These are phyloP conservation scores for Borealophlyctis nickersoniae DNA, from an alignment of 192 early-diverging fungal genomes.

Conservation along the genomic window DNA sequence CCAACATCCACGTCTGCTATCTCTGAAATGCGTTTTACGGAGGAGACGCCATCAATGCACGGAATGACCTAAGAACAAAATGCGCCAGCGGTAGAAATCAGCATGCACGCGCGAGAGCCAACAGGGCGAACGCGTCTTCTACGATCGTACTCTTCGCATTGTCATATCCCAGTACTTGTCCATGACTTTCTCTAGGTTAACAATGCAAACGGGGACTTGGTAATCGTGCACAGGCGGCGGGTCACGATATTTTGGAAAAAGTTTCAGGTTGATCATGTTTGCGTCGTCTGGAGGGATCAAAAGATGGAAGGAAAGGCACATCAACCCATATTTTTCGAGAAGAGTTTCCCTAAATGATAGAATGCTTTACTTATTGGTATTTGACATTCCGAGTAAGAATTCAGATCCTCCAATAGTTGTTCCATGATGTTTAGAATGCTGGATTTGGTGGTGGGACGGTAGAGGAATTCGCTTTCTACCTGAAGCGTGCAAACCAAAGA, in stretches of 20 bases:
- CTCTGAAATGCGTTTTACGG: conserved; percentile 78
- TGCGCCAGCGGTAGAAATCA: neutral
- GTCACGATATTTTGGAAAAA: conserved; percentile 75
- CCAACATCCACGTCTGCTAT: conserved; percentile 72
- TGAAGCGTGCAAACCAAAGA: too few relatives aligned
- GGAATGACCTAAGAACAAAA: conserved; percentile 53
- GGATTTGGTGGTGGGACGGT: conserved; percentile 36
- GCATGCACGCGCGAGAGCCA: neutral
- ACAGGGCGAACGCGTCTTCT: too few relatives aligned
- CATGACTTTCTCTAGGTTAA: conserved; percentile 59
- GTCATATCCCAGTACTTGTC: conserved; percentile 93
- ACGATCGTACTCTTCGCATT: conserved; percentile 54
- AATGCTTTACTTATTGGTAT: conserved; percentile 85
- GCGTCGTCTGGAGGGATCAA: conserved; percentile 72
- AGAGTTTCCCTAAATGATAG: too few relatives aligned
- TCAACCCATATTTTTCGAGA: too few relatives aligned
- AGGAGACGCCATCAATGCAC: conserved; percentile 81
- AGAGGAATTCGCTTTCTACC: conserved; percentile 62
- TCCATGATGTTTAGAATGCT: conserved; percentile 75
- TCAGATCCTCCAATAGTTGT: conserved; percentile 82
- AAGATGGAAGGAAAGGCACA: too few relatives aligned
- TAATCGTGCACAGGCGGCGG: conserved; percentile 75
- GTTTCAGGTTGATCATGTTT: conserved; percentile 80
- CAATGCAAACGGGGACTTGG: conserved; percentile 77
- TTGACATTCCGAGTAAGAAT: conserved; percentile 81